These are phyloP conservation scores for Aphanomyces cochlioides DNA, from an alignment of 352 stramenopile genomes.

Conservation along the genomic window DNA sequence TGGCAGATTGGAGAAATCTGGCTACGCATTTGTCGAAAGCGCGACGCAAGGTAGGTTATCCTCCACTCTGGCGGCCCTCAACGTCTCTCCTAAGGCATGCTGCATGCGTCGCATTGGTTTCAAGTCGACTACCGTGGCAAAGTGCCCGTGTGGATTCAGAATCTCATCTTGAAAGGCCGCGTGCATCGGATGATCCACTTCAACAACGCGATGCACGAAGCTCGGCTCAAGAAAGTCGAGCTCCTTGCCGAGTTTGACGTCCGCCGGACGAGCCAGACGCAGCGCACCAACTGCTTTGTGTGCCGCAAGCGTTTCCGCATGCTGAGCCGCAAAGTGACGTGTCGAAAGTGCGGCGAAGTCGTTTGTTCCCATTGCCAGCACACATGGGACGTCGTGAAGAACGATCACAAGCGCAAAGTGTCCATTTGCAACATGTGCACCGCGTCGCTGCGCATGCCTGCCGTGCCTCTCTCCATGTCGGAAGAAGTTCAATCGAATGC, in stretches of 20 bases:
- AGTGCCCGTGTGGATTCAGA: conserved; percentile 28
- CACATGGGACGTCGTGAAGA: conserved; percentile 26
- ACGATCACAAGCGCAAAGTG: conserved; percentile 29
- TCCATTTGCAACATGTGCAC: conserved; percentile 29
- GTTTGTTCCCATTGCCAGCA: conserved; percentile 26
- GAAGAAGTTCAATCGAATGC: background rate
- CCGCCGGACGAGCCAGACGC: conserved; percentile 10
- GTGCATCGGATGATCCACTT: conserved; percentile 29
- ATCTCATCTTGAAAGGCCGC: conserved; percentile 28
- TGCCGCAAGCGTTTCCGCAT: conserved; percentile 38
- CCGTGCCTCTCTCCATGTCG: background rate
- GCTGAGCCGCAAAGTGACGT: conserved; percentile 30
- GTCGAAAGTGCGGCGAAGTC: conserved; percentile 29
- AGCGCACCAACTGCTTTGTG: conserved; percentile 34
- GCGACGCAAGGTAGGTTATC: conserved; percentile 20
- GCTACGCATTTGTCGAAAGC: conserved; percentile 27
- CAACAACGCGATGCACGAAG: conserved; percentile 26
- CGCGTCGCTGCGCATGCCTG: conserved; percentile 8
- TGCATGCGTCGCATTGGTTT: conserved; percentile 27
- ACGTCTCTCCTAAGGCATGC: conserved; percentile 9
- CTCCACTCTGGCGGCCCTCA: background rate
- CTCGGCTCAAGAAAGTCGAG: conserved; percentile 27
- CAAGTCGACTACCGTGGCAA: conserved; percentile 29
- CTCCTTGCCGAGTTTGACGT: conserved; percentile 28
- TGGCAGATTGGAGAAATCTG: conserved; percentile 7